phyloP scores from a whole-genome alignment of 306 rosid species.

The Ormosia semicastrata region DNA sequence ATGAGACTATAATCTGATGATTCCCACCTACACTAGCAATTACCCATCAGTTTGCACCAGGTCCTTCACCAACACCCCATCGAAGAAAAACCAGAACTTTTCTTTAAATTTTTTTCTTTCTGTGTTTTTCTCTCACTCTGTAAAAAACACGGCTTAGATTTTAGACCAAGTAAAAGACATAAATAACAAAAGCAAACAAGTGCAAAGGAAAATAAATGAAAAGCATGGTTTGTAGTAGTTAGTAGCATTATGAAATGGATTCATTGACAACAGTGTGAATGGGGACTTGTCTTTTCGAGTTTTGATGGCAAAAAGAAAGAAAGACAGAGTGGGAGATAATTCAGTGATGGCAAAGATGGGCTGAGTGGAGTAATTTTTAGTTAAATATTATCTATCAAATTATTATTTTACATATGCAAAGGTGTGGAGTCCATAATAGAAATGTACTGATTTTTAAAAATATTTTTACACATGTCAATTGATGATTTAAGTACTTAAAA shows the following conservation, averaged over 20 bases:
- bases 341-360: slow-evolving; percentile 63
- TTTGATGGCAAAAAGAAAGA: neutral
- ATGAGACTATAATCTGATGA: slow-evolving; percentile 75
- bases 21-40: slow-evolving; percentile 69
- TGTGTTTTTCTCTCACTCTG: neutral
- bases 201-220: neutral
- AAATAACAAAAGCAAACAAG: neutral
- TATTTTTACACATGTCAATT: too few relatives aligned
- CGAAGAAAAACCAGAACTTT: slow-evolving; percentile 12
- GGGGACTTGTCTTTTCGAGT: neutral
- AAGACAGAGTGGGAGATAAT: slow-evolving; percentile 44
- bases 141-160: slow-evolving; percentile 25
- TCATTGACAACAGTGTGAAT: slow-evolving; percentile 14
- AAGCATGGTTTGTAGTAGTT: neutral
- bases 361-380: too few relatives aligned
- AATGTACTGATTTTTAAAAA: too few relatives aligned
- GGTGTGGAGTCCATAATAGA: too few relatives aligned
- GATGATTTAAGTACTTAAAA: too few relatives aligned
- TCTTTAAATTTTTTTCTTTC: too few relatives aligned
- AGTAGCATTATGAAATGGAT: neutral
- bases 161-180: neutral
- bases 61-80: slow-evolving; percentile 44
- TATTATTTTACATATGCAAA: too few relatives aligned
- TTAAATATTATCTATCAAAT: too few relatives aligned
- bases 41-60: slow-evolving; percentile 62